Conservation (phyloP, 179 eudicot genomes). For the Spergularia azorica region DNA sequence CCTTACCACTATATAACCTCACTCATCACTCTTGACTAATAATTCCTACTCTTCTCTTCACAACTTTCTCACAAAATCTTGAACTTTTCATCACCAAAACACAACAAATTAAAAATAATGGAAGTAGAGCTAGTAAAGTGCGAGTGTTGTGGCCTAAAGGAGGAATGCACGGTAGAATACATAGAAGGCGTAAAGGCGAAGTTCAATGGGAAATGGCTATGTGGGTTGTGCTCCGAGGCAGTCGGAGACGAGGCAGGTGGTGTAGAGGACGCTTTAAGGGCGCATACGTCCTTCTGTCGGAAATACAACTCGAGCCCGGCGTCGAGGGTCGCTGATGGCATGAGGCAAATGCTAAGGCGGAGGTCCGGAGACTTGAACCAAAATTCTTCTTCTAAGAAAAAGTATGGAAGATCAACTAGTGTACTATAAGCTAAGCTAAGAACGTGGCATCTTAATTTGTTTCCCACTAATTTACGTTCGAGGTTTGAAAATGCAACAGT, state of each 20-base stretch:
- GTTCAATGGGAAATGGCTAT: conserved; percentile 77
- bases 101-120: conserved; percentile 34
- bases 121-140: conserved; percentile 66
- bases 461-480: too few species aligned
- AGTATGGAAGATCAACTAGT: conserved; percentile 48
- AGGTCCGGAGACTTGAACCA: conserved; percentile 42
- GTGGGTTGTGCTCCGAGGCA: conserved; percentile 82
- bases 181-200: conserved; percentile 58
- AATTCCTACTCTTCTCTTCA: conserved; percentile 7
- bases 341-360: conserved; percentile 70
- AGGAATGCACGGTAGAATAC: conserved; percentile 76
- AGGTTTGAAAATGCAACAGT: too few species aligned
- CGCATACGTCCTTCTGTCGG: conserved; percentile 79
- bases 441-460: too few species aligned
- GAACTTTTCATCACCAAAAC: not conserved
- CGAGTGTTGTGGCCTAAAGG: conserved; percentile 82
- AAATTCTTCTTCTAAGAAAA: conserved; percentile 32
- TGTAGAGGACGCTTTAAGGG: conserved; percentile 64
- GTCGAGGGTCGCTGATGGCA: conserved; percentile 70
- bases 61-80: not conserved
- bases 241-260: conserved; percentile 60
- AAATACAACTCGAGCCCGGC: conserved; percentile 74
- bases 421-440: not conserved
- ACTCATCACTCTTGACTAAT: not conserved
- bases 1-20: conserved; percentile 39